phyloP scores from a whole-genome alignment of 2,329 filamentous ascomycete genomes.

The Diaporthe sp. region DNA sequence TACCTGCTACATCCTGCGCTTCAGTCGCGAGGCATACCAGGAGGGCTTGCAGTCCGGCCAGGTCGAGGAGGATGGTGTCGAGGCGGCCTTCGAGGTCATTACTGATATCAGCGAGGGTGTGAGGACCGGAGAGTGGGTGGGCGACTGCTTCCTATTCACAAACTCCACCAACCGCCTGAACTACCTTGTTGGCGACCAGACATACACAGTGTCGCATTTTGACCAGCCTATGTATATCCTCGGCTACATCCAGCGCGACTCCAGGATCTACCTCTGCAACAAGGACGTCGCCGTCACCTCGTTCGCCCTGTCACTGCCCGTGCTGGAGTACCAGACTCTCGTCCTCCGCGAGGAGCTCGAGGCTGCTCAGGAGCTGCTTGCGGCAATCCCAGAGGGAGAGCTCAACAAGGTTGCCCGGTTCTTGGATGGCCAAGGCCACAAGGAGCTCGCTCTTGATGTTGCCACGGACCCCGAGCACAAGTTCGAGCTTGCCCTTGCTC shows the following conservation, averaged over 20 bases:
- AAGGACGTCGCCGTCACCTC: slow-evolving; percentile 95
- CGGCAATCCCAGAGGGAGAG: slow-evolving; percentile 88
- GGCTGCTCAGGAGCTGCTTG: slow-evolving; percentile 85
- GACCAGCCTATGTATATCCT: slow-evolving; percentile 95
- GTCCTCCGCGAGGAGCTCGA: slow-evolving; percentile 96
- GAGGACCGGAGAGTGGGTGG: slow-evolving; percentile 96
- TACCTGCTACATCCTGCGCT: slow-evolving; percentile 87
- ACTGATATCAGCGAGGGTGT: slow-evolving; percentile 96
- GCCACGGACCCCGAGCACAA: slow-evolving; percentile 96
- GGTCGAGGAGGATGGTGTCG: slow-evolving; percentile 91
- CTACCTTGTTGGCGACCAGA: slow-evolving; percentile 97
- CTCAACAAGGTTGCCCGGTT: slow-evolving; percentile 99
- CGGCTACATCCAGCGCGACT: slow-evolving; percentile 94
- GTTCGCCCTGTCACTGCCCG: slow-evolving; percentile 89
- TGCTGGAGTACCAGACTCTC: slow-evolving; percentile 96
- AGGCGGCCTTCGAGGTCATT: slow-evolving; percentile 95
- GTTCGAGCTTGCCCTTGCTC: slow-evolving; percentile 88
- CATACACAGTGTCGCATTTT: slow-evolving; percentile 97
- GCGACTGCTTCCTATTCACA: slow-evolving; percentile 99
- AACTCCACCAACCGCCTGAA: slow-evolving; percentile 97
- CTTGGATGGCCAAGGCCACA: slow-evolving; percentile 96
- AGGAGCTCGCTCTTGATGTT: slow-evolving; percentile 93
- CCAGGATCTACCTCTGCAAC: slow-evolving; percentile 93
- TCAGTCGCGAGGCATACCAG: slow-evolving; percentile 88
- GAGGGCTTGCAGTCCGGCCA: slow-evolving; percentile 85